These are phyloP conservation scores for Acmispon strigosus DNA, from an alignment of 306 rosid species.

Conservation along the genomic window DNA sequence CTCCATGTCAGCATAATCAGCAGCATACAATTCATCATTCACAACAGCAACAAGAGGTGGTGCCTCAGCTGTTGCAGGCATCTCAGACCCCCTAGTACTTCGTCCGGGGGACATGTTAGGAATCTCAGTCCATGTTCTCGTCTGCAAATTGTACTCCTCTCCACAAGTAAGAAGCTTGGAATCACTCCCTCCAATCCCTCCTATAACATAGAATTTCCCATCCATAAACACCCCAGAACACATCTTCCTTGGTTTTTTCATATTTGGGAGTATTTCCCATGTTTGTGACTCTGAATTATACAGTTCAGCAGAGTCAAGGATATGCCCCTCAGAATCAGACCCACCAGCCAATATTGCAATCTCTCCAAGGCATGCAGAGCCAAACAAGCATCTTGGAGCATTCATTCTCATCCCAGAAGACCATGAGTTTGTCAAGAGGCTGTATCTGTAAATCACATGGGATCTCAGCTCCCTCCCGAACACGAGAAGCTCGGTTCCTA, in stretches of 20 bases:
- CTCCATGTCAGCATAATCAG: slow-evolving; percentile 84
- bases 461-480: slow-evolving; percentile 71
- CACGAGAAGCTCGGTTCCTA: slow-evolving; percentile 92
- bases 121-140: slow-evolving; percentile 65
- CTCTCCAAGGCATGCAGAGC: slow-evolving; percentile 88
- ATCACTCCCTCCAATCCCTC: slow-evolving; percentile 79
- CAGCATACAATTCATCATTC: slow-evolving; percentile 70
- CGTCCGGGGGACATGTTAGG: slow-evolving; percentile 93
- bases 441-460: slow-evolving; percentile 70
- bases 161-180: slow-evolving; percentile 66
- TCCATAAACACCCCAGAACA: slow-evolving; percentile 95
- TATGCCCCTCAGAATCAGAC: slow-evolving; percentile 69
- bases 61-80: slow-evolving; percentile 74
- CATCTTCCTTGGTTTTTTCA: slow-evolving; percentile 83
- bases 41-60: slow-evolving; percentile 93
- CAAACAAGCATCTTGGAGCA: slow-evolving; percentile 84
- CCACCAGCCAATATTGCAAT: slow-evolving; percentile 95
- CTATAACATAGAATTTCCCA: slow-evolving; percentile 67
- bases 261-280: slow-evolving; percentile 63
- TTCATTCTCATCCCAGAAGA: slow-evolving; percentile 72
- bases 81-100: slow-evolving; percentile 34
- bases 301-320: slow-evolving; percentile 66
- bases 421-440: slow-evolving; percentile 89
- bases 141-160: slow-evolving; percentile 67
- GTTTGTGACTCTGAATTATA: slow-evolving; percentile 79